Base-by-base conservation (phyloP, 2,329 filamentous ascomycete genomes). In the Microdochium trichocladiopsis region DNA sequence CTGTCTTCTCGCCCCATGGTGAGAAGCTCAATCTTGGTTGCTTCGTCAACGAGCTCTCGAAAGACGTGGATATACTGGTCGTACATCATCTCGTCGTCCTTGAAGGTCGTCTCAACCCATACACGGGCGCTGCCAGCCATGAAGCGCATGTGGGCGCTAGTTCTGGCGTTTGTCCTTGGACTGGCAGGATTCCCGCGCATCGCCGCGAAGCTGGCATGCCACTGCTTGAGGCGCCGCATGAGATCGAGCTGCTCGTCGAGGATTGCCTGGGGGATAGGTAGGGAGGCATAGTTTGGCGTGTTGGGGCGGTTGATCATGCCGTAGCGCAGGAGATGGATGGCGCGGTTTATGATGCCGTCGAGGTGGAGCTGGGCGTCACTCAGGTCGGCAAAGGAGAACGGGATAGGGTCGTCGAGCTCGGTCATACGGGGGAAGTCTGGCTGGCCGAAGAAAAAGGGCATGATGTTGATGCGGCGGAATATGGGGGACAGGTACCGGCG, bases 381-480 rank as follows among this genome's bases (percentile, higher is more conserved):
- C 4, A 66, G 48, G 1, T 52, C 53, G 28, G 47, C 47, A 49
- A 66, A 64, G 1, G 47, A 50, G 2, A 48, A 22, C 9, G 62
- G 59, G 16, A 63, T 52, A 4, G 52, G 24, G 16, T 61, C 57
- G 37, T 60, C 58, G 9, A 63, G 51, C n/a, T 56, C 58, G 25
- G 58, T 50, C 12, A 66, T 49, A 12, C 50, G 50, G 1, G 65
- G 64, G 23, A 67, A 64, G n/a, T 53, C 23, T 2, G 52, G 51
- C n/a, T 52, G 52, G 1, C 62, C 57, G 41, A 72, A 72, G 57
- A 74, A 73, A 48, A 66, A 63, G 0, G 72, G 72, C 2, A 72
- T 65, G 3, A 73, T 55, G 36, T 62, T 67, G 23, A 74, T 60
- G 14, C 73, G 69, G 2, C 64, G 65, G 49, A 74, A 71, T 1